These are phyloP conservation scores for Rhizophora apiculata DNA, from an alignment of 345 rosid genomes.

Conservation along the genomic window DNA sequence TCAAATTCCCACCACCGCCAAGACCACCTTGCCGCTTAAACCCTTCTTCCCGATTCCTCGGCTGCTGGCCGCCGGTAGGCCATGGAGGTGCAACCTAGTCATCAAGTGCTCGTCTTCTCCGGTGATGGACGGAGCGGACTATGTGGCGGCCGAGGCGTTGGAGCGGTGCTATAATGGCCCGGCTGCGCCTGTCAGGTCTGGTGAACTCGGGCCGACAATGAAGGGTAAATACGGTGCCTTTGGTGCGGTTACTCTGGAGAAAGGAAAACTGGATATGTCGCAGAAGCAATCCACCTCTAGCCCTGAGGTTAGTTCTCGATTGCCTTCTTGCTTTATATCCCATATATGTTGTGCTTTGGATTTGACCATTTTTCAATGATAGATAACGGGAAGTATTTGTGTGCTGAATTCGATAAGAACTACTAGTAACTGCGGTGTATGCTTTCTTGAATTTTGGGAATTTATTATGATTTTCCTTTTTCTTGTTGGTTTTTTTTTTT, in stretches of 20 bases:
- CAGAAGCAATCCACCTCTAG: constrained; percentile 53
- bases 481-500: too few species aligned
- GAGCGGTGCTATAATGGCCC: constrained; percentile 61
- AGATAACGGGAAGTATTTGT: too few species aligned
- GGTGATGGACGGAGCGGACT: constrained; percentile 42
- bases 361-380: too few species aligned
- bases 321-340: background rate
- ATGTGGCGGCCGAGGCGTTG: constrained; percentile 30
- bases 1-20: constrained; percentile 16
- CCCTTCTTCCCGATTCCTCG: background rate
- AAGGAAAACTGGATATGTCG: constrained; percentile 75
- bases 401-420: too few species aligned
- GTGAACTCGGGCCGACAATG: constrained; percentile 65
- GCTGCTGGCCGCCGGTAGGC: constrained; percentile 18
- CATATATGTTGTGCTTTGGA: too few species aligned
- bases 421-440: too few species aligned
- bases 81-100: constrained; percentile 20
- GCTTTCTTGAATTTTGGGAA: too few species aligned
- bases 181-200: constrained; percentile 18
- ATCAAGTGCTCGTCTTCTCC: constrained; percentile 39
- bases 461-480: too few species aligned
- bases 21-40: background rate
- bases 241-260: constrained; percentile 86
- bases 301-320: constrained; percentile 65
- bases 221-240: constrained; percentile 60